Evolutionary conservation across 2,329 filamentous ascomycete genomes (phyloP), one percentile per base, ranked within the genome.

Genomic region (Chalaropsis ovoidea): DNA sequence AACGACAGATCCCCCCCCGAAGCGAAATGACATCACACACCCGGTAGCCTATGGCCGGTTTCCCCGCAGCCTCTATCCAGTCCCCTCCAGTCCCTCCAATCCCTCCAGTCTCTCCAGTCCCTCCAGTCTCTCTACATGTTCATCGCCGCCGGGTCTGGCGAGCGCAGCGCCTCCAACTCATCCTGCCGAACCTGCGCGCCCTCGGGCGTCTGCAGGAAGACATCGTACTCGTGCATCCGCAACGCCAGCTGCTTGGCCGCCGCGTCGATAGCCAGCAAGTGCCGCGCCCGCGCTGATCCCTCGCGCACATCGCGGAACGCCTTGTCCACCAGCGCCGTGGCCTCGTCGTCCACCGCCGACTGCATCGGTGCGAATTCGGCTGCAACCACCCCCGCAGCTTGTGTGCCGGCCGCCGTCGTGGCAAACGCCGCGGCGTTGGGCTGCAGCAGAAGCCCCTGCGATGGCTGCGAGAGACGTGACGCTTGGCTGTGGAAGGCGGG

Each of bases 241-340:
- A 81, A 75, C 6, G 80, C 81, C 41, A 85, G 75, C 72, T 83
- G 80, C 71, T 79, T 78, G 13, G 82, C 81, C 2, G 80, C 77
- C 54, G 78, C 75, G 69, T 84, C 80, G 64, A 85, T 78, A 69
- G 80, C 76, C 62, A 81, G 76, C 67, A 82, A 74, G 62, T 77
- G 74, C 3, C 81, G 76, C 0, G 77, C 75, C 62, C 76, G 75
- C 69, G 74, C 76, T 68, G 79, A 76, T 39, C 78, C 75, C 17
- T 70, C 69, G 35, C 77, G 75, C 24, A 78, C 77, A 63, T 81
- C 77, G 13, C 73, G 72, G 72, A 83, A 76, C 2, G 79, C 78
- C 67, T 77, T 75, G 67, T 78, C 76, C 60, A 79, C 69, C n/a
- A 77, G 74, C 64, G 76, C 75, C 67, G 76, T 75, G 15, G 79